Conservation (phyloP, 169 alveolate species). For the Cyclospora cayetanensis region DNA sequence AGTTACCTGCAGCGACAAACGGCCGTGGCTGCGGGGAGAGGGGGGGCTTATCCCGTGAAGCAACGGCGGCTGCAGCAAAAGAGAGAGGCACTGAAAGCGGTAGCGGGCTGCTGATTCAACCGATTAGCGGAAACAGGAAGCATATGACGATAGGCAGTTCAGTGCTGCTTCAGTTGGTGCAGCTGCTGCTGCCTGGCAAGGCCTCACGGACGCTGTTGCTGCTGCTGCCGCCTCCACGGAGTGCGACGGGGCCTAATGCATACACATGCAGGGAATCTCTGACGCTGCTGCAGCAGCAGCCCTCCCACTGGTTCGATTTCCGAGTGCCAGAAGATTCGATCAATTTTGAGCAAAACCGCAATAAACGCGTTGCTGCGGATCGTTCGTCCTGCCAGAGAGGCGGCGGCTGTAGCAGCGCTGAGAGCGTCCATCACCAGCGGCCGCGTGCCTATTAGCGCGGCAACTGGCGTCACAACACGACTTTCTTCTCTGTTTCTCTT, state of each 20-base stretch:
- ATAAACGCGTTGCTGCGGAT: neutral
- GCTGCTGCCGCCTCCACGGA: no score
- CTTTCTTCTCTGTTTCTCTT: neutral
- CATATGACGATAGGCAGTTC: neutral
- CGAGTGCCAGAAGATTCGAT: neutral
- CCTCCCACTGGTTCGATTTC: neutral
- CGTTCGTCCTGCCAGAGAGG: neutral
- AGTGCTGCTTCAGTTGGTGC: neutral
- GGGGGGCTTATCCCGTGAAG: neutral
- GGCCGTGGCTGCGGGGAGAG: neutral
- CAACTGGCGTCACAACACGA: neutral
- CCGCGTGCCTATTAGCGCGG: no score
- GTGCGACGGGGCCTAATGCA: neutral
- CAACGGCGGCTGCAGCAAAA: neutral
- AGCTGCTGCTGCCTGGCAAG: neutral
- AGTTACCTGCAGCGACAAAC: neutral
- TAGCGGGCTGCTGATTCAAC: neutral
- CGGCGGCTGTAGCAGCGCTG: conserved; percentile 27
- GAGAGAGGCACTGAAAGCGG: neutral
- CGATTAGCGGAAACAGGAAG: neutral
- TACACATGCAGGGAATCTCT: neutral
- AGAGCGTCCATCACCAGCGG: neutral
- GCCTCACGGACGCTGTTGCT: neutral
- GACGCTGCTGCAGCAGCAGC: neutral
- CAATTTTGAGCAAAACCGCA: neutral